These are phyloP conservation scores for Biscogniauxia mediterranea DNA, from an alignment of 2,329 filamentous ascomycete genomes.

Conservation along the genomic window DNA sequence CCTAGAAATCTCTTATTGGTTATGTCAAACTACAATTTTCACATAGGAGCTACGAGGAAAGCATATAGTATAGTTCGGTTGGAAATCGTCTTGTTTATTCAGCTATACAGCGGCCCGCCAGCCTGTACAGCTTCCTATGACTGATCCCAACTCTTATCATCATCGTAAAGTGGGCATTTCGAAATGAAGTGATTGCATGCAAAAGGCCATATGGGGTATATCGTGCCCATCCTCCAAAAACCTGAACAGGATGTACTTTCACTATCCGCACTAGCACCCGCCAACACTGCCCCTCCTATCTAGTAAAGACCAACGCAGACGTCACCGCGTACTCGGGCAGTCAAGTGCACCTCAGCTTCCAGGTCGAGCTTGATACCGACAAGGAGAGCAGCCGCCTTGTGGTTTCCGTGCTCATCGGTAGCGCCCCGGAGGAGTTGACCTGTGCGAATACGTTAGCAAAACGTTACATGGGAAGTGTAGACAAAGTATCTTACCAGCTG, in stretches of 20 bases:
- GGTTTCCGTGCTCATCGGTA: slow-evolving; percentile 54
- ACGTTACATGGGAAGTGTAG: background rate
- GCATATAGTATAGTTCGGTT: background rate
- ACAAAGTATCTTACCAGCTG: slow-evolving; percentile 20
- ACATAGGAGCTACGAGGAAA: no score
- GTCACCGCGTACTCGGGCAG: slow-evolving; percentile 58
- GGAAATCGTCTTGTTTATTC: background rate
- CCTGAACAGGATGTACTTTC: background rate
- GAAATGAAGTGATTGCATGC: background rate
- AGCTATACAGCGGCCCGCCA: background rate
- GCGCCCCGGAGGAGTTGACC: slow-evolving; percentile 57
- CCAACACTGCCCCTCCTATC: background rate
- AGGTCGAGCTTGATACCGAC: slow-evolving; percentile 63
- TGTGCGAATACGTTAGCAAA: slow-evolving; percentile 21
- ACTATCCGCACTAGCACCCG: background rate
- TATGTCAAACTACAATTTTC: no score
- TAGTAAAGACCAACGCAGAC: slow-evolving; percentile 59
- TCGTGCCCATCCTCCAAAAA: background rate
- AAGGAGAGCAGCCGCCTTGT: slow-evolving; percentile 56
- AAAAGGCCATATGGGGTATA: background rate
- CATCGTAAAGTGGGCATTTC: background rate
- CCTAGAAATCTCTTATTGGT: no score
- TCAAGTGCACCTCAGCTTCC: slow-evolving; percentile 61
- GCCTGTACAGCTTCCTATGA: background rate
- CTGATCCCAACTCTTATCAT: background rate